Evolutionary conservation across 441 rosid genomes (phyloP).

Genomic region (Dalechampia spathulata): DNA sequence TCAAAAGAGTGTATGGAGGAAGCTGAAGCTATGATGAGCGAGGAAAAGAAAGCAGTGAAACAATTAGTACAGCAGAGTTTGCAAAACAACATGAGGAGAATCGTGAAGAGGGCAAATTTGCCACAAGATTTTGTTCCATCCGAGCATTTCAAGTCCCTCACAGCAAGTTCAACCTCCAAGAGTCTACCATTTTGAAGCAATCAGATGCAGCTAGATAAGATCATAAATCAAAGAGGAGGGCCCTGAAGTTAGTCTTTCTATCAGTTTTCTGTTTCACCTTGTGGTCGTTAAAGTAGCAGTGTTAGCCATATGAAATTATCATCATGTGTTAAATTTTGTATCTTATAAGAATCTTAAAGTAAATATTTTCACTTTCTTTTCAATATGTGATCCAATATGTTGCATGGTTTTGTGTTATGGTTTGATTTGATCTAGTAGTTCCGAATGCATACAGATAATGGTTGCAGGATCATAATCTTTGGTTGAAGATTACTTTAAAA

Average conservation of each 20-base stretch:
- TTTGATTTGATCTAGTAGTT: slow-evolving; percentile 3
- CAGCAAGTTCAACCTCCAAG: slow-evolving; percentile 82
- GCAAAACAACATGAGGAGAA: slow-evolving; percentile 94
- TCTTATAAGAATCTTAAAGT: neutral
- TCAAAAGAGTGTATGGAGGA: slow-evolving; percentile 47
- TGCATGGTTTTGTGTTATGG: neutral
- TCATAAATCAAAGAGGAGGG: slow-evolving; percentile 16
- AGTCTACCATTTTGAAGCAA: slow-evolving; percentile 78
- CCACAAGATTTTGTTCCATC: slow-evolving; percentile 96
- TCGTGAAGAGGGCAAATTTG: slow-evolving; percentile 91
- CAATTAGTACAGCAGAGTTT: slow-evolving; percentile 93
- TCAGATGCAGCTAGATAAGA: neutral
- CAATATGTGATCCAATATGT: neutral
- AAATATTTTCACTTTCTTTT: slow-evolving; percentile 7
- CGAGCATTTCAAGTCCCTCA: slow-evolving; percentile 82
- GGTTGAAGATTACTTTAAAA: neutral
- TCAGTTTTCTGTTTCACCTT: slow-evolving; percentile 6
- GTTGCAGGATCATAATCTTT: neutral
- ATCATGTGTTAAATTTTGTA: slow-evolving; percentile 7
- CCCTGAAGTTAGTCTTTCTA: slow-evolving; percentile 34
- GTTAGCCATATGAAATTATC: slow-evolving; percentile 15
- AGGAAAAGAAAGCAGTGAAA: slow-evolving; percentile 92
- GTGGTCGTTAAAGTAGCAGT: slow-evolving; percentile 14
- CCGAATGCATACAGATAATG: neutral
- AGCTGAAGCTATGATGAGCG: slow-evolving; percentile 77